Evolutionary conservation across 148 eudicot genomes (phyloP).

Genomic region (Amaranthus hypochondriacus): DNA sequence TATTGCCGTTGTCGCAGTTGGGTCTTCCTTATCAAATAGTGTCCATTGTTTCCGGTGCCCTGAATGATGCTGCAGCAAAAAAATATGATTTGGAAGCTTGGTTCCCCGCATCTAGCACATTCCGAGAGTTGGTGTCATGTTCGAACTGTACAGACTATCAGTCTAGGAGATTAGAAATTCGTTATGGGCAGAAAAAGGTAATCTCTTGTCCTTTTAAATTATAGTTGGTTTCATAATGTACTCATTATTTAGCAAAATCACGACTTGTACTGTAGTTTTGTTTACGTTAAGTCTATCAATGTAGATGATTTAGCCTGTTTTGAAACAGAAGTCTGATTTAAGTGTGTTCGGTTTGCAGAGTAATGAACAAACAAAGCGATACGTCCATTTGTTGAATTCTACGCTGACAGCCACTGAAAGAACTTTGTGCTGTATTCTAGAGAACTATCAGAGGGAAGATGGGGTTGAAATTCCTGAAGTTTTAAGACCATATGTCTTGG

Average conservation of each 20-base stretch:
- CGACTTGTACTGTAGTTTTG: background rate
- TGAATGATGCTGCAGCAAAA: constrained; percentile 93
- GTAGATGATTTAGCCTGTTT: background rate
- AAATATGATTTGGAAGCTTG: constrained; percentile 89
- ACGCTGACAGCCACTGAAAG: constrained; percentile 89
- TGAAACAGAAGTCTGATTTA: background rate
- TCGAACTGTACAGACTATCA: constrained; percentile 95
- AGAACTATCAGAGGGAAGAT: constrained; percentile 75
- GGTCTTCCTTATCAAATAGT: constrained; percentile 78
- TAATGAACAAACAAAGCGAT: constrained; percentile 65
- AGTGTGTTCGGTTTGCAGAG: constrained; percentile 33
- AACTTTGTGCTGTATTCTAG: constrained; percentile 82
- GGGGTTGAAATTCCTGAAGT: constrained; percentile 82
- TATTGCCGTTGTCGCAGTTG: constrained; percentile 41
- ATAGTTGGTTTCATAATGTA: background rate
- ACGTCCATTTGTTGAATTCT: constrained; percentile 71
- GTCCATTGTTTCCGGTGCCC: constrained; percentile 84
- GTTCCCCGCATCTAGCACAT: constrained; percentile 77
- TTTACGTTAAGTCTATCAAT: background rate
- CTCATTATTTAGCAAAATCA: background rate
- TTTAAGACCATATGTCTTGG: constrained; percentile 55
- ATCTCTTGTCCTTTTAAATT: background rate
- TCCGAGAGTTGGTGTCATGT: constrained; percentile 85
- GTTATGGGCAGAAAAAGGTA: constrained; percentile 43
- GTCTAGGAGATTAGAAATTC: constrained; percentile 73